Base-by-base conservation (phyloP, 495 filamentous ascomycete species). In the Ascodesmis nigricans region DNA sequence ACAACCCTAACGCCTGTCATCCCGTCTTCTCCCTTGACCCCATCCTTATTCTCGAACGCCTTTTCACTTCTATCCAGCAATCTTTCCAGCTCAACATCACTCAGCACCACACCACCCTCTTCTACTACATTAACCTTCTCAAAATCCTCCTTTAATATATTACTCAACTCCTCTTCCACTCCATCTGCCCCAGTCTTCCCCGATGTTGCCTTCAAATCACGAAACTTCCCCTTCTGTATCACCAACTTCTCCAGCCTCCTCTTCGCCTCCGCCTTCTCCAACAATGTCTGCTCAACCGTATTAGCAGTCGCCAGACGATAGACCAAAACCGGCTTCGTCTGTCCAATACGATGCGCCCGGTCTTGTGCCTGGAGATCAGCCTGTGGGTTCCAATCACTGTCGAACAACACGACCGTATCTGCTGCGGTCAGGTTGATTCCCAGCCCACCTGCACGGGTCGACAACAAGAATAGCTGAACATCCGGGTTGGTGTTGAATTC, bases 351-450 rank as follows among this genome's bases (percentile, higher is more conserved):
- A 49, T 97, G 87, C 1, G 77, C 80, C 13, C 87, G 77, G 46
- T 97, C 87, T 53, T 91, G 81, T 0, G 87, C 87, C 52, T 97
- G 87, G 10, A 97, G 63, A 55, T 97, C 87, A 48, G 91, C 81
- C 53, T 95, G 87, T 0, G 87, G 87, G 49, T 97, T 97, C 84
- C 87, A 97, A 53, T 97, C 87, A 19, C 68, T 70, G 49, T 79
- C 74, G 44, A 69, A 79, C 9, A 79, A 59, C 43, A 79, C 71
- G 18, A 79, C 74, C 0, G 74, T 79, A 36, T 79, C 74, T 1
- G 74, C 75, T 0, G 74, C 64, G 0, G 61, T 52, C 13, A 52
- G 48, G 17, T 97, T 97, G 62, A 97, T 93, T 22, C 87, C 87
- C 43, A 91, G 78, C 3, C 87, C 87, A 24, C 87, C 87, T 0